Percentiles rank a stretch among this genome's conserved stretches.
These are phyloP conservation scores for Diplocarpon rosae DNA, from an alignment of 2,329 filamentous ascomycete genomes.

Conservation along the genomic window DNA sequence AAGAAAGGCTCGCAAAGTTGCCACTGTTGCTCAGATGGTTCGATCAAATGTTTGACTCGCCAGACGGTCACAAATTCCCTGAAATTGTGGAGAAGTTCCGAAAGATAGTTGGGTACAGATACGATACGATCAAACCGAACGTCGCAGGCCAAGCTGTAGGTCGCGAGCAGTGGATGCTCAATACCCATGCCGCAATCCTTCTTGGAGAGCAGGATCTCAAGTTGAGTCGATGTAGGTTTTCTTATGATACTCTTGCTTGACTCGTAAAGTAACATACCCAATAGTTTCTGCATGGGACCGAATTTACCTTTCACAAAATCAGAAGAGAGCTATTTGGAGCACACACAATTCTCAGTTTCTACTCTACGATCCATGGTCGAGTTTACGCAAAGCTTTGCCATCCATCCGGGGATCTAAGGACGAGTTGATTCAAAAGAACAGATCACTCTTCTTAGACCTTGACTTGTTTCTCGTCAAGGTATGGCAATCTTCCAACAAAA, in stretches of 20 bases:
- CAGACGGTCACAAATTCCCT: constrained; percentile 38
- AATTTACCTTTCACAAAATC: constrained; percentile 39
- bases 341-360: constrained; percentile 46
- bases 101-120: constrained; percentile 48
- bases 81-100: constrained; percentile 44
- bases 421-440: constrained; percentile 16
- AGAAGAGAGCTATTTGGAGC: constrained; percentile 49
- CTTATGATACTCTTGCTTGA: constrained; percentile 1
- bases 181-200: constrained; percentile 51
- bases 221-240: constrained; percentile 45
- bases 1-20: constrained; percentile 42
- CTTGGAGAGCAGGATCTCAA: constrained; percentile 53
- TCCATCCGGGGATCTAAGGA: constrained; percentile 19
- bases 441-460: constrained; percentile 35
- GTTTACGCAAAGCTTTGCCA: constrained; percentile 42
- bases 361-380: constrained; percentile 39
- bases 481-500: constrained; percentile 14
- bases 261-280: constrained; percentile 8
- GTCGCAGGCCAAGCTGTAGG: constrained; percentile 42
- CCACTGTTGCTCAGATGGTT: constrained; percentile 53
- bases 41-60: constrained; percentile 42
- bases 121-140: constrained; percentile 48
- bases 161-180: constrained; percentile 57
- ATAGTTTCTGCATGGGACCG: constrained; percentile 49
- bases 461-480: constrained; percentile 61